Evolutionary conservation across 192 early-diverging fungal species (phyloP).

Genomic region (Rhizophagus prolifer): DNA sequence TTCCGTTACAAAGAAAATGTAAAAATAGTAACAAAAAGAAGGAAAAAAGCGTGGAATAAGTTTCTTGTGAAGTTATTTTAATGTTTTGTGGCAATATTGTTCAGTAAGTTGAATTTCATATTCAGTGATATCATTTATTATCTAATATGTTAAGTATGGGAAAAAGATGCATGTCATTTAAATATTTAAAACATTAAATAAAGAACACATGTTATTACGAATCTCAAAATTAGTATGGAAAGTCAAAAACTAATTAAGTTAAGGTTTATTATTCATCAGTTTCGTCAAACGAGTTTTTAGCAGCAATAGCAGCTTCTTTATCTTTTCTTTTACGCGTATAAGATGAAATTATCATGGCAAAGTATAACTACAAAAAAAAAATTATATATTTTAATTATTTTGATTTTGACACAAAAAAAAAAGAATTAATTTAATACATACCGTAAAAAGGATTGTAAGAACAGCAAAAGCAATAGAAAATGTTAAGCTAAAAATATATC

Average conservation of each 20-base stretch:
- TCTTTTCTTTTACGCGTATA: neutral
- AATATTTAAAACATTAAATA: too few relatives aligned
- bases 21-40: neutral
- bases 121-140: too few relatives aligned
- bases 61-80: too few relatives aligned
- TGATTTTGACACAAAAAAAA: neutral
- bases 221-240: too few relatives aligned
- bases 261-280: too few relatives aligned
- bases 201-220: too few relatives aligned
- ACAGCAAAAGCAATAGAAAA: neutral
- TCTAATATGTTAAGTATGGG: too few relatives aligned
- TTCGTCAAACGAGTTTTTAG: too few relatives aligned
- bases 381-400: neutral
- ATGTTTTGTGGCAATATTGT: too few relatives aligned
- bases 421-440: neutral
- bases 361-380: neutral
- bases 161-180: too few relatives aligned
- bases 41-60: neutral
- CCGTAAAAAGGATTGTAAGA: neutral
- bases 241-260: too few relatives aligned
- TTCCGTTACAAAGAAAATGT: neutral
- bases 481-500: neutral
- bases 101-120: too few relatives aligned
- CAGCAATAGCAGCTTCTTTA: neutral
- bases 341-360: neutral